phyloP scores from a whole-genome alignment of 192 early-diverging fungal species.

The Entomortierella lignicola region DNA sequence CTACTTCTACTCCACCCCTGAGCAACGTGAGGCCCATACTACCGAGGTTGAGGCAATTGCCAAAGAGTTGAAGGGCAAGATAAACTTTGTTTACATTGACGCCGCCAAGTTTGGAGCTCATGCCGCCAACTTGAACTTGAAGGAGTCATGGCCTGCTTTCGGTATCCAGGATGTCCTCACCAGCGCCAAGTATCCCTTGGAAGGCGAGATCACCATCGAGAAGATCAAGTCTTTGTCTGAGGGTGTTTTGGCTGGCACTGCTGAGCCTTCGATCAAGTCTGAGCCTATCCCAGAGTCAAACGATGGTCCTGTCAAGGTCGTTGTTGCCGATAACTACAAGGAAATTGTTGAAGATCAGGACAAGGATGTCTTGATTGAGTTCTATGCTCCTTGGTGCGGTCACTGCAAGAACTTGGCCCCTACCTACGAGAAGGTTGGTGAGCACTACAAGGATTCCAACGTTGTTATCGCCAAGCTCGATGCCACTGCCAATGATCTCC shows the following conservation, averaged over 20 bases:
- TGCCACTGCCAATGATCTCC: constrained; percentile 94
- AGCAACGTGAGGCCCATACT: constrained; percentile 67
- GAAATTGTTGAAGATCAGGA: constrained; percentile 81
- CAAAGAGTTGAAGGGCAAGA: constrained; percentile 86
- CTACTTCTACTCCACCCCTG: constrained; percentile 80
- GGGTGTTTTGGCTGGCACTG: constrained; percentile 72
- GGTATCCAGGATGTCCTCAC: constrained; percentile 84
- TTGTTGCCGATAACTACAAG: constrained; percentile 88
- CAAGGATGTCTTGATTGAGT: constrained; percentile 94
- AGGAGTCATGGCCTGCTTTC: constrained; percentile 94
- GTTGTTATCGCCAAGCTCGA: constrained; percentile 91
- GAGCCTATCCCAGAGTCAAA: constrained; percentile 86
- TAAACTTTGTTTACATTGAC: constrained; percentile 94
- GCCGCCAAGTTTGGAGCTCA: constrained; percentile 86
- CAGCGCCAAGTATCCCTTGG: constrained; percentile 88
- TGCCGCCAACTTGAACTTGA: constrained; percentile 89
- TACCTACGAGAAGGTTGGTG: constrained; percentile 88
- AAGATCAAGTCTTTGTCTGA: constrained; percentile 71
- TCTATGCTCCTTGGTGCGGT: constrained; percentile 93
- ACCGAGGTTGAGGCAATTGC: constrained; percentile 78
- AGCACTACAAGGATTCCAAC: constrained; percentile 55
- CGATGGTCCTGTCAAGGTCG: constrained; percentile 88
- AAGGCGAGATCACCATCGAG: constrained; percentile 69
- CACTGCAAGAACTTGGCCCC: constrained; percentile 82
- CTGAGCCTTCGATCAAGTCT: constrained; percentile 84